These are phyloP conservation scores for Rhododendron molle DNA, from an alignment of 148 eudicot species.

Conservation along the genomic window DNA sequence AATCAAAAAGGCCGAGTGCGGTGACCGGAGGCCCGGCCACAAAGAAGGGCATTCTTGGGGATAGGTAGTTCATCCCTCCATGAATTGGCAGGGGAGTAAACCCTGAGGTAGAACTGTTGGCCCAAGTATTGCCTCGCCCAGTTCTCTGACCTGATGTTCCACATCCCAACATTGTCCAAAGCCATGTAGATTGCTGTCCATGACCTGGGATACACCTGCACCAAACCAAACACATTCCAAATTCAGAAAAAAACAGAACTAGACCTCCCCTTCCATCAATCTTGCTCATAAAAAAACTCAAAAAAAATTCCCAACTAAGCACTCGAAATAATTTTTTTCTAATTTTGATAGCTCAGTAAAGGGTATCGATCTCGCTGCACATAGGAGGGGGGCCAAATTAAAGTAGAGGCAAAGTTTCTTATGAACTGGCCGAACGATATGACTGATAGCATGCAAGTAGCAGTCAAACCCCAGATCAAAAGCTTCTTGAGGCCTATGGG, in stretches of 20 bases:
- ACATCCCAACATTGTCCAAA: constrained; percentile 12
- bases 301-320: not conserved
- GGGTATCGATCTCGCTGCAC: not conserved
- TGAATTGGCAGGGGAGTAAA: not conserved
- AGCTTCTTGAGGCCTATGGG: not conserved
- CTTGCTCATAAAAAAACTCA: not conserved
- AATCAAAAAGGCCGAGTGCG: not conserved
- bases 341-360: not conserved
- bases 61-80: constrained; percentile 7
- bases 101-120: constrained; percentile 9
- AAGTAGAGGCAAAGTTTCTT: not conserved
- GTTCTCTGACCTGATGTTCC: constrained; percentile 13
- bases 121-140: constrained; percentile 13
- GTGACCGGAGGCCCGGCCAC: constrained; percentile 2
- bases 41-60: constrained; percentile 8
- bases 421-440: not conserved
- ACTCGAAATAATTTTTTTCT: not conserved
- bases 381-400: no score
- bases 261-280: not conserved
- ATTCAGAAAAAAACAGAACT: not conserved
- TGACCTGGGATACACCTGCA: constrained; percentile 12
- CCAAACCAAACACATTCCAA: not conserved
- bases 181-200: constrained; percentile 14
- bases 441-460: not conserved
- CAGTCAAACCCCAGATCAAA: not conserved